These are phyloP conservation scores for Mycena belliarum DNA, from an alignment of 768 basidiomycete genomes.

Conservation along the genomic window DNA sequence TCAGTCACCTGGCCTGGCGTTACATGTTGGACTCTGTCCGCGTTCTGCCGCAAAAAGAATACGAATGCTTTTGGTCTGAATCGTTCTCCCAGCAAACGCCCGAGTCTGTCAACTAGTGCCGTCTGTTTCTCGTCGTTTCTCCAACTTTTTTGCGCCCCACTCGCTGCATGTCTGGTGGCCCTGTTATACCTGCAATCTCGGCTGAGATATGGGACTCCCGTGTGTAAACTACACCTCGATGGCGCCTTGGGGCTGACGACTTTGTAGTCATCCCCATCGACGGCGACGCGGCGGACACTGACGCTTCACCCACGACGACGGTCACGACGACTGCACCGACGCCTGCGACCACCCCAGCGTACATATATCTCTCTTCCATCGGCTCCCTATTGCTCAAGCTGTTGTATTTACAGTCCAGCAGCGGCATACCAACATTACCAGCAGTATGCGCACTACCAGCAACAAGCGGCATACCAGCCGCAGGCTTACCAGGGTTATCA, in stretches of 20 bases:
- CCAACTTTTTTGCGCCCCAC: too few species aligned
- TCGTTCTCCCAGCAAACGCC: neutral
- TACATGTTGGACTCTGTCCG: too few species aligned
- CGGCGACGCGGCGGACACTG: constrained; percentile 2
- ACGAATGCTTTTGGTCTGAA: neutral
- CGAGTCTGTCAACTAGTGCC: too few species aligned
- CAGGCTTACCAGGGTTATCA: neutral
- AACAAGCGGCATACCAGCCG: constrained; percentile 4
- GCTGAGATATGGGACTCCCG: constrained; percentile 17
- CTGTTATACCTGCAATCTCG: constrained; percentile 1
- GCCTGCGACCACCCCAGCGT: neutral
- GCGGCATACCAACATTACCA: constrained; percentile 14
- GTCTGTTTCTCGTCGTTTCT: too few species aligned
- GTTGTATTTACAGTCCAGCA: constrained; percentile 1
- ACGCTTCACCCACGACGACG: neutral
- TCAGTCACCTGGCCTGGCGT: too few species aligned
- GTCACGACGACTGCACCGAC: neutral
- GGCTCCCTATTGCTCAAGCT: neutral
- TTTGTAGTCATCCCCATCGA: constrained; percentile 16
- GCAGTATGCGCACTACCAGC: constrained; percentile 11
- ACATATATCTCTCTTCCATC: neutral
- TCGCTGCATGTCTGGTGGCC: neutral
- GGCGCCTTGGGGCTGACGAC: neutral
- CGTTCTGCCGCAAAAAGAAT: neutral
- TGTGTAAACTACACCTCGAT: constrained; percentile 1